Conservation (phyloP, 495 filamentous ascomycete species). For the Penicillium bialowiezense region DNA sequence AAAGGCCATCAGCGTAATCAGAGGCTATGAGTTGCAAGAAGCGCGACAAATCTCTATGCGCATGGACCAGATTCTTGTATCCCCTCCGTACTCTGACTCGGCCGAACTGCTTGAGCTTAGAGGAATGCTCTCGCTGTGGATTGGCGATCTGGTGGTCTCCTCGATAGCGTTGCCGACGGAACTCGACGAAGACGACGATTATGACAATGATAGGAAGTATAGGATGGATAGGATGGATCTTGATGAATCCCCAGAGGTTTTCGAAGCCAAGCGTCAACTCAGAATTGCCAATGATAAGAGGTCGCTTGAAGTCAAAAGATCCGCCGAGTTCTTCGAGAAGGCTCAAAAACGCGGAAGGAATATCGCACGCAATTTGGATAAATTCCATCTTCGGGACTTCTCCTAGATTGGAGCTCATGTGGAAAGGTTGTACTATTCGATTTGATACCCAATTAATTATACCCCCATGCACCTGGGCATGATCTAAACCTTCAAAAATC, state of each 20-base stretch:
- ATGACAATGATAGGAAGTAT: too few species aligned
- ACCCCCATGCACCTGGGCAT: too few species aligned
- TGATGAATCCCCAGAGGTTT: constrained; percentile 21
- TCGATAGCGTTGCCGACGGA: constrained; percentile 20
- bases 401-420: constrained; percentile 15
- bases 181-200: constrained; percentile 8
- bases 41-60: constrained; percentile 56
- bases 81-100: constrained; percentile 61
- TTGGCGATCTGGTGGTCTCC: constrained; percentile 56
- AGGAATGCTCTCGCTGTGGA: constrained; percentile 66
- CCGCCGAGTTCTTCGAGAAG: constrained; percentile 36
- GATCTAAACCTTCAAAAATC: too few species aligned
- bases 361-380: constrained; percentile 31
- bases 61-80: constrained; percentile 62
- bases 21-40: constrained; percentile 36
- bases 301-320: constrained; percentile 28
- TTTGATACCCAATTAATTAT: background rate
- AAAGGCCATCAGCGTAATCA: constrained; percentile 23
- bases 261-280: constrained; percentile 30
- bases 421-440: too few species aligned
- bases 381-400: constrained; percentile 31
- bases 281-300: constrained; percentile 35
- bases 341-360: constrained; percentile 32
- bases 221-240: constrained; percentile 24
- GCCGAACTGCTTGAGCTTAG: constrained; percentile 57